A percentile compares a stretch with the other conserved stretches of the same genome.
phyloP scores from a whole-genome alignment of 805 yeast species.

The Myxozyma mucilagina region DNA sequence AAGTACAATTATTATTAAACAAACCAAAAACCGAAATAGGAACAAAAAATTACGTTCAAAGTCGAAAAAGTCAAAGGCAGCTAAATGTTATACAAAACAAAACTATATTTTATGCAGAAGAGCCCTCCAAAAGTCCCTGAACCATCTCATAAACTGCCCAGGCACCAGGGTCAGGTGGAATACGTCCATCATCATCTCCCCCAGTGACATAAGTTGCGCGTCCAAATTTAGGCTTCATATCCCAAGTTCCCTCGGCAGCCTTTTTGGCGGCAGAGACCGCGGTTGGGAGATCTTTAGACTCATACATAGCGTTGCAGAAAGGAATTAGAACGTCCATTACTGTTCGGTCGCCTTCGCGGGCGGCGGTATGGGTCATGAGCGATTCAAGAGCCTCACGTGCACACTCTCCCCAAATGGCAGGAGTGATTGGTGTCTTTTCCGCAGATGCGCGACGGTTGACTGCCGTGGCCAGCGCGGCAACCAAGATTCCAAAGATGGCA shows the following conservation, averaged over 20 bases:
- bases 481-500: slow-evolving; percentile 81
- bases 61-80: not conserved
- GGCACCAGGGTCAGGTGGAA: slow-evolving; percentile 91
- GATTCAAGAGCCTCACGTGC: slow-evolving; percentile 61
- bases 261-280: slow-evolving; percentile 69
- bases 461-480: slow-evolving; percentile 65
- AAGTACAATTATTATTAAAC: not conserved
- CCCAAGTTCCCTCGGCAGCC: slow-evolving; percentile 76
- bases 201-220: slow-evolving; percentile 78
- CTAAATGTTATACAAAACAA: not conserved
- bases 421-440: slow-evolving; percentile 12
- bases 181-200: slow-evolving; percentile 39
- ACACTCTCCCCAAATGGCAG: slow-evolving; percentile 34
- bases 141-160: slow-evolving; percentile 70
- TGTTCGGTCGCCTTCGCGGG: slow-evolving; percentile 85
- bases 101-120: not conserved
- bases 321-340: slow-evolving; percentile 87
- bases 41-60: not conserved
- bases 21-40: not conserved
- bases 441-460: slow-evolving; percentile 14
- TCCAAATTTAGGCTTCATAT: slow-evolving; percentile 82
- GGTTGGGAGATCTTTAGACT: slow-evolving; percentile 50
- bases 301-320: slow-evolving; percentile 63
- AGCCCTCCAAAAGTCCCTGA: slow-evolving; percentile 43
- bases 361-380: slow-evolving; percentile 80